phyloP scores from a whole-genome alignment of 2,329 filamentous ascomycete species.

The Fusarium armeniacum region DNA sequence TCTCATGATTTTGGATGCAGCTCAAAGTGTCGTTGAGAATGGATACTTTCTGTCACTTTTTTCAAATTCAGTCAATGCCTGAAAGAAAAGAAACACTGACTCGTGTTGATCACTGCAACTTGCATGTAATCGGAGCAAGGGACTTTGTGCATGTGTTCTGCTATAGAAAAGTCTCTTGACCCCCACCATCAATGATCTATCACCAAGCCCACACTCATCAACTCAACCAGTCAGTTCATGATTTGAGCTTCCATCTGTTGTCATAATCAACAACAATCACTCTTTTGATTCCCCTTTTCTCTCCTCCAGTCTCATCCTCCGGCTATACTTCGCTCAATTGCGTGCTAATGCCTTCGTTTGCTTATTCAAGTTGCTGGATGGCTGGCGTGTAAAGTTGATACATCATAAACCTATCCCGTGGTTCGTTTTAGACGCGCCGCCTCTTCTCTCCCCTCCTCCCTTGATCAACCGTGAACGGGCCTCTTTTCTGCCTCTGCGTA shows the following conservation, averaged over 20 bases:
- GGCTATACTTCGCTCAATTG: background rate
- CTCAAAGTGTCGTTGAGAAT: background rate
- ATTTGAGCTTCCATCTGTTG: background rate
- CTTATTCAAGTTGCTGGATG: background rate
- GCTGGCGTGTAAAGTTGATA: conserved; percentile 37
- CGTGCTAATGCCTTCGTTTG: background rate
- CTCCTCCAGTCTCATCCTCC: background rate
- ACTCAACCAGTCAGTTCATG: background rate
- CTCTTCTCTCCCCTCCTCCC: conserved; percentile 10
- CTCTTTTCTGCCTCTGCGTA: conserved; percentile 4
- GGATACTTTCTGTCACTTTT: conserved; percentile 2
- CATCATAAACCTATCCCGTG: conserved; percentile 35
- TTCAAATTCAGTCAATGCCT: background rate
- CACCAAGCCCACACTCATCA: conserved; percentile 11
- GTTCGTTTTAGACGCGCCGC: conserved; percentile 29
- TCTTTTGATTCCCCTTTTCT: background rate
- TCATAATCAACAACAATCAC: background rate
- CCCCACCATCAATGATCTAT: conserved; percentile 19
- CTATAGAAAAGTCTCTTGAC: conserved; percentile 23
- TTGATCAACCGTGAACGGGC: conserved; percentile 9
- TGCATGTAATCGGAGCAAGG: conserved; percentile 3
- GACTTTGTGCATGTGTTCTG: background rate
- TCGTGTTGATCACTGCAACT: background rate
- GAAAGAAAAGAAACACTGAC: conserved; percentile 2
- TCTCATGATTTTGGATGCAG: conserved; percentile 21